Percentiles rank a stretch among this genome's conserved stretches.
phyloP scores from a whole-genome alignment of 768 basidiomycete genomes.

The Psilocybe sp. region DNA sequence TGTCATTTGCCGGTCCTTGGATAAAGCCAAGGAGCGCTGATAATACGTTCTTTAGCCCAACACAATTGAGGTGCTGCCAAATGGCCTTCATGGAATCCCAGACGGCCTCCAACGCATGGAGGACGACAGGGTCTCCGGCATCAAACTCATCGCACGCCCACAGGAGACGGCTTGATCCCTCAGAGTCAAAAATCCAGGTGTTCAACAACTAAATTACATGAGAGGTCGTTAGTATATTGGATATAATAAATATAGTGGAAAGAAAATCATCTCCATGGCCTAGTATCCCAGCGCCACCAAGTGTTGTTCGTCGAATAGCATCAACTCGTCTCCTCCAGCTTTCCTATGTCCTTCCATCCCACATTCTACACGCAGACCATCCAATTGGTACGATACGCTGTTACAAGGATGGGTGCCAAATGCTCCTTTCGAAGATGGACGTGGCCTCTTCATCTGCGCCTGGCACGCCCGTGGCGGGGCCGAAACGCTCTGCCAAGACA shows the following conservation, averaged over 20 bases:
- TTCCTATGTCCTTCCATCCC: too few relatives aligned
- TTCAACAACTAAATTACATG: neutral
- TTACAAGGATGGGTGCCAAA: conserved; percentile 61
- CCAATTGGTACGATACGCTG: too few relatives aligned
- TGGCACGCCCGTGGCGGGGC: conserved; percentile 26
- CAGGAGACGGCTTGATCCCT: conserved; percentile 12
- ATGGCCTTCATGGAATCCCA: conserved; percentile 40
- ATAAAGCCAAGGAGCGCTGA: neutral
- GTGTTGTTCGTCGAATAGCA: too few relatives aligned
- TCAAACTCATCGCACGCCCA: conserved; percentile 36
- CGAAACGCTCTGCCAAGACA: conserved; percentile 62
- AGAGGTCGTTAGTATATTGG: neutral
- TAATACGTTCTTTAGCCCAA: conserved; percentile 33
- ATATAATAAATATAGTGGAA: neutral
- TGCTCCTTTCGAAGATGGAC: conserved; percentile 38
- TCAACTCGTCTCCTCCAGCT: too few relatives aligned
- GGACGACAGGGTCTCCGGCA: conserved; percentile 35
- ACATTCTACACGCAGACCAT: too few relatives aligned
- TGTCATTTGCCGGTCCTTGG: neutral
- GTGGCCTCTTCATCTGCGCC: conserved; percentile 21
- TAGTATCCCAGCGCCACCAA: too few relatives aligned
- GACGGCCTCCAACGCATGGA: conserved; percentile 40
- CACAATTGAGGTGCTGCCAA: conserved; percentile 35
- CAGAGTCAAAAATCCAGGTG: neutral
- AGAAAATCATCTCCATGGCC: neutral